These are phyloP conservation scores for Thalassia testudinum DNA, from an alignment of 116 monocot genomes.

Conservation along the genomic window DNA sequence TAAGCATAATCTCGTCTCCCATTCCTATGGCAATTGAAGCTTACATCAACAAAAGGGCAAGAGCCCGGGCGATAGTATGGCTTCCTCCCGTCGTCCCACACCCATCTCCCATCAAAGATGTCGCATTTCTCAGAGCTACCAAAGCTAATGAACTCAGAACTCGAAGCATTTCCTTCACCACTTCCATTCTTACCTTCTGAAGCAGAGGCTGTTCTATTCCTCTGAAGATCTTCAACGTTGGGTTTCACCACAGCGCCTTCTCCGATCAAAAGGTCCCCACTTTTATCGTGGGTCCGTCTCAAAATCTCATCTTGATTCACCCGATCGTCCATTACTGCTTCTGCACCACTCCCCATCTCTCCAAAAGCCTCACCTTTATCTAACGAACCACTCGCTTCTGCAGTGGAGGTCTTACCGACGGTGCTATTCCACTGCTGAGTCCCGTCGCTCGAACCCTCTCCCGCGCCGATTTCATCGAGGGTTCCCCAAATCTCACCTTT, in stretches of 20 bases:
- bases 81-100: conserved; percentile 28
- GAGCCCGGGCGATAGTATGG: conserved; percentile 32
- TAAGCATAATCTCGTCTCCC: conserved; percentile 62
- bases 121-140: conserved; percentile 31
- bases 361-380: not conserved
- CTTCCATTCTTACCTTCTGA: not conserved
- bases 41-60: conserved; percentile 50
- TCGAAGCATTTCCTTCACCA: not conserved
- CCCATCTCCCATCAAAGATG: conserved; percentile 68
- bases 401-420: not conserved
- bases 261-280: too few relatives aligned
- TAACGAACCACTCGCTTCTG: too few relatives aligned
- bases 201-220: not conserved
- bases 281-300: too few relatives aligned
- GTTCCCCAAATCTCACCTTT: too few relatives aligned
- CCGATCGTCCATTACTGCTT: too few relatives aligned
- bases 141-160: not conserved
- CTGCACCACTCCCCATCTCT: not conserved
- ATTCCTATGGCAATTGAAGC: conserved; percentile 67
- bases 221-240: not conserved
- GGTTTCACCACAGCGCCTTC: too few relatives aligned
- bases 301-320: not conserved
- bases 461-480: too few relatives aligned
- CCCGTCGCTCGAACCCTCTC: not conserved
- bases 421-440: not conserved